These are phyloP conservation scores for Cephalotrichum gorgonifer DNA, from an alignment of 2,329 filamentous ascomycete genomes.

Conservation along the genomic window DNA sequence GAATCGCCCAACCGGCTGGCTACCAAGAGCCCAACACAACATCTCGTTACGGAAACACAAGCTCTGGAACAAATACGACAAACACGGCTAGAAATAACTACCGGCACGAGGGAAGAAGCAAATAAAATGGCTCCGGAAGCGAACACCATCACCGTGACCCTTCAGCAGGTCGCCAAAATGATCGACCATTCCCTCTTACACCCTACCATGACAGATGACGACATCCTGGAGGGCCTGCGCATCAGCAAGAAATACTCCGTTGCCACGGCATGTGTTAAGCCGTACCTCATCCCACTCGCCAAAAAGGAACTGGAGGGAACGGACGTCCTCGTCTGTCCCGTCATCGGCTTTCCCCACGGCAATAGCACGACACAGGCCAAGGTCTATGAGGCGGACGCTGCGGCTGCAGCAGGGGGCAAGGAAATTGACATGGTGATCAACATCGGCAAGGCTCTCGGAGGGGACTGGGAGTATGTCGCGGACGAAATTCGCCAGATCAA, in stretches of 20 bases:
- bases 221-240: slow-evolving; percentile 36
- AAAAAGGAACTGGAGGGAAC: slow-evolving; percentile 33
- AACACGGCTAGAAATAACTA: neutral
- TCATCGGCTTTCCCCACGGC: slow-evolving; percentile 52
- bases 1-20: neutral
- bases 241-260: slow-evolving; percentile 36
- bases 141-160: slow-evolving; percentile 26
- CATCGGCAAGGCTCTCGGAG: slow-evolving; percentile 44
- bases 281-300: slow-evolving; percentile 41
- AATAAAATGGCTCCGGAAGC: neutral
- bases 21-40: neutral
- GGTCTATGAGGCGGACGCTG: slow-evolving; percentile 38
- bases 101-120: neutral
- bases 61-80: neutral
- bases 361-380: slow-evolving; percentile 44
- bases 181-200: slow-evolving; percentile 54
- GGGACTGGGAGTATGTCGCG: slow-evolving; percentile 45
- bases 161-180: slow-evolving; percentile 37
- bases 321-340: slow-evolving; percentile 41
- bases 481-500: slow-evolving; percentile 42
- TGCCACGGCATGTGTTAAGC: slow-evolving; percentile 48
- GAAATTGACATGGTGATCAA: slow-evolving; percentile 56
- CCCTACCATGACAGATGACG: slow-evolving; percentile 48
- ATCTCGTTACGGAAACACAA: neutral
- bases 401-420: slow-evolving; percentile 32